Base-by-base conservation (phyloP, 306 rosid species). In the Lathyrus tuberosus region DNA sequence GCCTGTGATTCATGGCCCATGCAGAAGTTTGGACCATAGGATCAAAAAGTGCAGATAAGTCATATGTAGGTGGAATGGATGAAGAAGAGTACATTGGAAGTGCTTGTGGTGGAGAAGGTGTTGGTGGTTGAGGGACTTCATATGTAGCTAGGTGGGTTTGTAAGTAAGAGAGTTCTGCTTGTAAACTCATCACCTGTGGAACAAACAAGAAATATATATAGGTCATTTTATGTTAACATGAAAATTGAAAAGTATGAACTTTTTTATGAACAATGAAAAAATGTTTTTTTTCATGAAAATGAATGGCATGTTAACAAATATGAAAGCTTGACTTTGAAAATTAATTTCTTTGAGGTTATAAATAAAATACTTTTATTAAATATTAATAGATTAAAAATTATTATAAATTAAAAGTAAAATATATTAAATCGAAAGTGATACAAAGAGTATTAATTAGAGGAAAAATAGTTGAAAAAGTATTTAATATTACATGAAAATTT, bases 121-220 rank as follows among this genome's bases (percentile, higher is more conserved):
- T 76, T 7, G 88, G 87, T 5, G 88, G 98, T 8, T 84, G 82
- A 16, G 94, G 98, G 46, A 82, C 58, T 75, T 90, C 96, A 68
- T 86, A 66, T 33, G 97, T 75, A 14, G 96, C 86, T 60, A 90
- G 82, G 69, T 93, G 97, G 12, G 86, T 86, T 85, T 93, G 97
- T 60, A 93, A 72, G 78, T 85, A 90, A 1, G 98, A 85, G 22
- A 93, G 89, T 67, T 93, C 97, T 18, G 96, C 89, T 85, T 93
- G 98, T 58, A 93, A 83, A 80, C 58, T 90, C 73, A 86, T 87
- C 69, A 93, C 91, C 97, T 90, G 67, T 62, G 2, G 20, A 51
- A 47, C 10, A 82, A 43, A 49, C 4, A 70, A 28, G 3, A 1
- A 9, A 63, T n/a, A n/a, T 8, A 15, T 40, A 14, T 14, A 57